Evolutionary conservation across 257 asterid genomes (phyloP).

Genomic region (Echites panduratus): DNA sequence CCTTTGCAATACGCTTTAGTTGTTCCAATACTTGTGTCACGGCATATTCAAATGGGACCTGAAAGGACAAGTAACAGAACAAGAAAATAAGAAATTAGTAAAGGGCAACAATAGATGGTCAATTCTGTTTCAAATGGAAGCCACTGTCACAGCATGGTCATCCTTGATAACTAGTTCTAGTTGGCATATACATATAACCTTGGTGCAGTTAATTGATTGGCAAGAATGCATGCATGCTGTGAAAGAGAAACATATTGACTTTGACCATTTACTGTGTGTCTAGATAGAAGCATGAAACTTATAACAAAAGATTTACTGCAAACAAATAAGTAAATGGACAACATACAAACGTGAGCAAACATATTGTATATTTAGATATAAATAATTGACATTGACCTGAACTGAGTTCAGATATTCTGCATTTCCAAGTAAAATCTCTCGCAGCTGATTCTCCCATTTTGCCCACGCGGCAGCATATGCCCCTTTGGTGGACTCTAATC

Average conservation of each 20-base stretch:
- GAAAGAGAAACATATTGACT: background rate
- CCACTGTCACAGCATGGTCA: background rate
- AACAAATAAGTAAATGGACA: background rate
- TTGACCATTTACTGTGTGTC: background rate
- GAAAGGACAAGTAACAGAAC: constrained; percentile 17
- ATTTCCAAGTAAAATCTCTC: constrained; percentile 49
- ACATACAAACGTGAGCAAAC: background rate
- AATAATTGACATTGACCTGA: constrained; percentile 47
- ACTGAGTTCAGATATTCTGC: constrained; percentile 70
- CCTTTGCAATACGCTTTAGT: constrained; percentile 65
- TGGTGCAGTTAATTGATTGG: background rate
- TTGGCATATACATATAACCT: background rate
- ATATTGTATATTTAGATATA: background rate
- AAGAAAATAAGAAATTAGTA: background rate
- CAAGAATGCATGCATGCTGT: background rate
- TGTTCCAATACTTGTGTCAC: constrained; percentile 61
- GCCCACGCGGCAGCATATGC: constrained; percentile 67
- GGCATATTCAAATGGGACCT: constrained; percentile 74
- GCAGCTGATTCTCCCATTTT: constrained; percentile 80
- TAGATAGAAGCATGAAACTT: background rate
- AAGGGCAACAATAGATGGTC: background rate
- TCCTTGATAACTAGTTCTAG: background rate
- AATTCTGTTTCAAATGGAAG: background rate
- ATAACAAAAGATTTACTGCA: background rate
- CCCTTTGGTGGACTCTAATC: constrained; percentile 83